A percentile compares a stretch with the other conserved stretches of the same genome.
Evolutionary conservation across 805 yeast genomes (phyloP).

Genomic region (Metschnikowia gelsemii): DNA sequence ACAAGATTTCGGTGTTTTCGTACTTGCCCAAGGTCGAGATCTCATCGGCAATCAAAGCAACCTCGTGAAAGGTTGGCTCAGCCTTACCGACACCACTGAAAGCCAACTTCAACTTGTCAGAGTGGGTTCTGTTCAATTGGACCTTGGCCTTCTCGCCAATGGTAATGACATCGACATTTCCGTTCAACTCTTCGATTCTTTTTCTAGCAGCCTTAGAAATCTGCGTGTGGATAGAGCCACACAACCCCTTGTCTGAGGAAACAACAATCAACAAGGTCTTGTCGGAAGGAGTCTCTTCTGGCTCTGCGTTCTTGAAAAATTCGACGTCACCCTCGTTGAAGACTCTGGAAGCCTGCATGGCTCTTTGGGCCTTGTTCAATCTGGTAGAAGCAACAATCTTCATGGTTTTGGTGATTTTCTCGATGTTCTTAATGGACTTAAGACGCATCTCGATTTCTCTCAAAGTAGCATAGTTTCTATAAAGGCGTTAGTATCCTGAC

Average conservation of each 20-base stretch:
- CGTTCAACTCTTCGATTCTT: constrained; percentile 59
- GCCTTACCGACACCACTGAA: constrained; percentile 95
- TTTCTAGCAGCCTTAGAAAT: constrained; percentile 83
- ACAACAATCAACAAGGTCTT: constrained; percentile 82
- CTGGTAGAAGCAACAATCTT: constrained; percentile 98
- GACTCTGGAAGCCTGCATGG: constrained; percentile 83
- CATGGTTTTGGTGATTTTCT: constrained; percentile 99
- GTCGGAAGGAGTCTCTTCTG: constrained; percentile 53
- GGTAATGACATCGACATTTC: constrained; percentile 72
- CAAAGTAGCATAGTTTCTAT: constrained; percentile 93
- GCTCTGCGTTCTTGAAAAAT: constrained; percentile 80
- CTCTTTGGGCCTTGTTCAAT: constrained; percentile 91
- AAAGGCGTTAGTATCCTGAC: constrained; percentile 25
- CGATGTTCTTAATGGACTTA: constrained; percentile 97
- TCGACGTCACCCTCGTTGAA: constrained; percentile 78
- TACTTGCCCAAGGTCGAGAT: constrained; percentile 67
- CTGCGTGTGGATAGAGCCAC: constrained; percentile 98
- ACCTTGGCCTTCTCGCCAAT: constrained; percentile 93
- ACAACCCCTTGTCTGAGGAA: constrained; percentile 90
- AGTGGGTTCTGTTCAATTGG: constrained; percentile 82
- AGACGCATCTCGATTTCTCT: constrained; percentile 98
- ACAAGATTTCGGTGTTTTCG: constrained; percentile 75
- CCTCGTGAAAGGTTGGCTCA: constrained; percentile 91
- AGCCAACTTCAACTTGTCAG: constrained; percentile 65
- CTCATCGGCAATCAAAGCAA: constrained; percentile 84